Conservation (phyloP, 1,284 basidiomycete genomes). For the Cutaneotrichosporon mucoides region DNA sequence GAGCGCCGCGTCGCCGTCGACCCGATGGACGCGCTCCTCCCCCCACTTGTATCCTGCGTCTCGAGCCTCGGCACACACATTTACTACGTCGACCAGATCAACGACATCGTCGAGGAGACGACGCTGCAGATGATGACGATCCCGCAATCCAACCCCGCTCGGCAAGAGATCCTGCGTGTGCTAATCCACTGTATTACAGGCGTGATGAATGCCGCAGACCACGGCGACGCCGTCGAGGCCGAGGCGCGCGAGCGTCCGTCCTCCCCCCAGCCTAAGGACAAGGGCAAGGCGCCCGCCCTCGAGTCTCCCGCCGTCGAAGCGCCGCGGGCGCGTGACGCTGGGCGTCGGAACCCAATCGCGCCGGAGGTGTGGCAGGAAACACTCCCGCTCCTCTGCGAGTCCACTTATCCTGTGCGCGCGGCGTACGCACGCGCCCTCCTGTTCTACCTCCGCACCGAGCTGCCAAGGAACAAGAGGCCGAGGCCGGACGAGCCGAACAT, state of each 20-base stretch:
- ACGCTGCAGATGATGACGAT: slow-evolving; percentile 62
- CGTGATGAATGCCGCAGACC: slow-evolving; percentile 35
- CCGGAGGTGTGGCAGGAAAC: slow-evolving; percentile 87
- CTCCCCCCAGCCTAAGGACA: slow-evolving; percentile 13
- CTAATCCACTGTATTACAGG: slow-evolving; percentile 40
- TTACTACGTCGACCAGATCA: slow-evolving; percentile 95
- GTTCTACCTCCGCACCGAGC: slow-evolving; percentile 69
- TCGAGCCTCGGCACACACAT: slow-evolving; percentile 75
- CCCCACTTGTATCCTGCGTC: slow-evolving; percentile 71
- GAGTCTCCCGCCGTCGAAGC: slow-evolving; percentile 27
- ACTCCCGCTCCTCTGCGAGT: slow-evolving; percentile 72
- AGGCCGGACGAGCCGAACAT: slow-evolving; percentile 26
- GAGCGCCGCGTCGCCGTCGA: slow-evolving; percentile 66
- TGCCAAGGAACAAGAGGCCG: slow-evolving; percentile 51
- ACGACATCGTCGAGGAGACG: slow-evolving; percentile 83
- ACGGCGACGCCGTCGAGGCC: slow-evolving; percentile 35
- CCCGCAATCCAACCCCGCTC: slow-evolving; percentile 51
- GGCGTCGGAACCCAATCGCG: slow-evolving; percentile 64
- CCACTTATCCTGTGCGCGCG: slow-evolving; percentile 65
- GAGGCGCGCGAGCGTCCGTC: slow-evolving; percentile 5
- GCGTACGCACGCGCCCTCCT: slow-evolving; percentile 70
- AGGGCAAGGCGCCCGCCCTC: slow-evolving; percentile 36
- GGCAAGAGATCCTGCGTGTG: slow-evolving; percentile 64
- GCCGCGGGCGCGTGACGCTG: slow-evolving; percentile 21
- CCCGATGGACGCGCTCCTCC: slow-evolving; percentile 64